Percentiles rank a stretch among this genome's conserved stretches.
These are phyloP conservation scores for Globisporangium perplexum DNA, from an alignment of 352 stramenopile genomes.

Conservation along the genomic window DNA sequence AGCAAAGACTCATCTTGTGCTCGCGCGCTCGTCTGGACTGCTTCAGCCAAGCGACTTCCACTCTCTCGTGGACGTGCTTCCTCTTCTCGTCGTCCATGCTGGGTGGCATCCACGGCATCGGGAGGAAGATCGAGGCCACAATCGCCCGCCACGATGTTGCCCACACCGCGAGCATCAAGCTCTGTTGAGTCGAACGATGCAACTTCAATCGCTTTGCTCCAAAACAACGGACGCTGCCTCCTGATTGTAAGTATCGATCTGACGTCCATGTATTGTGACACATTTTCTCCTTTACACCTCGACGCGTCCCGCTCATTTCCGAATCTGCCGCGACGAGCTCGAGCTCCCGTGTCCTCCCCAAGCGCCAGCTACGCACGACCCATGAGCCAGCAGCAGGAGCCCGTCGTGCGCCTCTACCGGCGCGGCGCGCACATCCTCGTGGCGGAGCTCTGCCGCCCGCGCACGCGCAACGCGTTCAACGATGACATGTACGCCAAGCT, in stretches of 20 bases:
- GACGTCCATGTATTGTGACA: neutral
- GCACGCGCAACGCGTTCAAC: conserved; percentile 89
- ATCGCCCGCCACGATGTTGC: too few relatives aligned
- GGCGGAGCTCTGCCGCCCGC: conserved; percentile 65
- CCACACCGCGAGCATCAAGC: too few relatives aligned
- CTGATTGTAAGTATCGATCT: neutral
- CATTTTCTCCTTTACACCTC: neutral
- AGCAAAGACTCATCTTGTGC: too few relatives aligned
- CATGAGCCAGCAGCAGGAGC: neutral
- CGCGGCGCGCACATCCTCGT: conserved; percentile 60
- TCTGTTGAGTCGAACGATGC: neutral
- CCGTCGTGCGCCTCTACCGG: conserved; percentile 37
- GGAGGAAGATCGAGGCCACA: too few relatives aligned
- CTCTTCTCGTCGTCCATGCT: too few relatives aligned
- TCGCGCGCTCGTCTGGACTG: too few relatives aligned
- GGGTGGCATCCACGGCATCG: too few relatives aligned
- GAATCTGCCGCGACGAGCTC: neutral
- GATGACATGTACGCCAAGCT: conserved; percentile 85
- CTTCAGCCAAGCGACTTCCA: too few relatives aligned
- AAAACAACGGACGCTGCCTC: neutral
- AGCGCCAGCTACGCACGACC: neutral
- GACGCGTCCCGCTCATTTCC: neutral
- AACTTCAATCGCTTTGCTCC: neutral
- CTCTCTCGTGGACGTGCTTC: too few relatives aligned
- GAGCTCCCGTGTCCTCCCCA: neutral